phyloP scores from a whole-genome alignment of 768 basidiomycete species.

The Phlebiopsis flavidoalba region DNA sequence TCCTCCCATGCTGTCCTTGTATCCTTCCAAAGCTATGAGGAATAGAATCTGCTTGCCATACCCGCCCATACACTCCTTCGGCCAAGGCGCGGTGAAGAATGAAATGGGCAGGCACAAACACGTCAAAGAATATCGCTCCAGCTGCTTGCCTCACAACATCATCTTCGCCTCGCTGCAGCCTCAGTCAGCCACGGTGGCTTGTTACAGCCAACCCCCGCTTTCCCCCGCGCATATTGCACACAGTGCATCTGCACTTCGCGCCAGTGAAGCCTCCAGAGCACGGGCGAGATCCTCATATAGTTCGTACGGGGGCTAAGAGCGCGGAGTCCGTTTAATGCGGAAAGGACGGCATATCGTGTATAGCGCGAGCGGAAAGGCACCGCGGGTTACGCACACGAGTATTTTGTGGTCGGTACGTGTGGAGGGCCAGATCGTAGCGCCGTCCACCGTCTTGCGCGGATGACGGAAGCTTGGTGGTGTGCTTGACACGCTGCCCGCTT shows the following conservation, averaged over 20 bases:
- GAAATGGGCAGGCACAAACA: constrained; percentile 70
- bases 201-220: constrained; percentile 7
- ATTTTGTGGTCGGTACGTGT: constrained; percentile 69
- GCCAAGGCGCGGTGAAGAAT: constrained; percentile 58
- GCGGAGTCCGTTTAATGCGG: constrained; percentile 77
- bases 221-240: constrained; percentile 35
- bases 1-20: constrained; percentile 3
- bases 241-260: constrained; percentile 39
- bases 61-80: constrained; percentile 66
- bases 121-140: constrained; percentile 52
- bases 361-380: too few species aligned
- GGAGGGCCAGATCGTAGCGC: constrained; percentile 22
- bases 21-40: background rate
- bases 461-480: constrained; percentile 14
- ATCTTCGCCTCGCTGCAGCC: constrained; percentile 27
- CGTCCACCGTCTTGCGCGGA: constrained; percentile 13
- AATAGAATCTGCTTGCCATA: constrained; percentile 1
- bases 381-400: constrained; percentile 68
- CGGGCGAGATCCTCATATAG: constrained; percentile 45
- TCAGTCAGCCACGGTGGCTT: constrained; percentile 13
- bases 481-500: constrained; percentile 12
- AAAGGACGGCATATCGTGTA: constrained; percentile 69
- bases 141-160: constrained; percentile 36
- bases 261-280: constrained; percentile 50
- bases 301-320: constrained; percentile 65